Evolutionary conservation across 371 early-diverging fungal genomes (phyloP).

Genomic region (Mucor racemosus): DNA sequence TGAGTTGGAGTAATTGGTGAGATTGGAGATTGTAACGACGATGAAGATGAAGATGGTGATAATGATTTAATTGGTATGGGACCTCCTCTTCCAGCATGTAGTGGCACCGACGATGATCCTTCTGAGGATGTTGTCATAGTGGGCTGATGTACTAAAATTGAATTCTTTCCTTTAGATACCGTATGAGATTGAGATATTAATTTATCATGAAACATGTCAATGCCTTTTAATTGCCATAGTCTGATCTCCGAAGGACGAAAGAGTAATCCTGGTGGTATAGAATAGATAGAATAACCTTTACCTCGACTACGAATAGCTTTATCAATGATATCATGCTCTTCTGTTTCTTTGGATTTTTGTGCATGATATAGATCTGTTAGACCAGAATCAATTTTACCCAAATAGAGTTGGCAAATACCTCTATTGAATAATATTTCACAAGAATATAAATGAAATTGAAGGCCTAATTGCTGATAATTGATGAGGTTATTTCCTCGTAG

Average conservation of each 20-base stretch:
- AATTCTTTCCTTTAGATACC: slow-evolving; percentile 1
- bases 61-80: background rate
- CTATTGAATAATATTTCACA: slow-evolving; percentile 91
- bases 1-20: background rate
- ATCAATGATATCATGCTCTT: slow-evolving; percentile 74
- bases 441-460: slow-evolving; percentile 84
- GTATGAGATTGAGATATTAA: background rate
- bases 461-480: slow-evolving; percentile 93
- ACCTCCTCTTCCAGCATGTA: background rate
- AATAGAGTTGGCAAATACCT: slow-evolving; percentile 79
- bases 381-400: slow-evolving; percentile 74
- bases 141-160: slow-evolving; percentile 5
- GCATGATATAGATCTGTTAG: slow-evolving; percentile 79
- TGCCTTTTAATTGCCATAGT: slow-evolving; percentile 34
- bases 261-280: slow-evolving; percentile 76
- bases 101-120: background rate
- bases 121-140: background rate
- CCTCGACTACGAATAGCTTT: slow-evolving; percentile 74
- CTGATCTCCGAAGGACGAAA: slow-evolving; percentile 86
- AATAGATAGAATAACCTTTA: slow-evolving; percentile 75
- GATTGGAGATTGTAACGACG: background rate
- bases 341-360: slow-evolving; percentile 63
- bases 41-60: background rate
- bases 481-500: slow-evolving; percentile 87
- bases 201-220: slow-evolving; percentile 28